A percentile compares a stretch with the other conserved stretches of the same genome.
Evolutionary conservation across 495 filamentous ascomycete genomes (phyloP).

Genomic region (Cenococcum geophilum): DNA sequence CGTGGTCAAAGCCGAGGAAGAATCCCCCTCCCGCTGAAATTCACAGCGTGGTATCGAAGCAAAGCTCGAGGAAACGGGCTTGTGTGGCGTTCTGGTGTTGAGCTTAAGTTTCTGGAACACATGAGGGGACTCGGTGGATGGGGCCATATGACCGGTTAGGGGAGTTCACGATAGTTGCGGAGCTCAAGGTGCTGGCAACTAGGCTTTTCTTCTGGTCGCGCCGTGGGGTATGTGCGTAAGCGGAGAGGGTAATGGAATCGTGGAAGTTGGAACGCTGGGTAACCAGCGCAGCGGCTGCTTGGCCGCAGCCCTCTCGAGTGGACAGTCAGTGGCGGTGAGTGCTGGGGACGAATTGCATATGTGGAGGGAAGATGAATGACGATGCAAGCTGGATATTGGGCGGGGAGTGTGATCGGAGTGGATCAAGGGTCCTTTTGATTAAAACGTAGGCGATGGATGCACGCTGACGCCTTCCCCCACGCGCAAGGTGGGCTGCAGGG

Average conservation of each 20-base stretch:
- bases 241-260: slow-evolving; percentile 23
- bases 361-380: background rate
- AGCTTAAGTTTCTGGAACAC: slow-evolving; percentile 34
- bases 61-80: slow-evolving; percentile 27
- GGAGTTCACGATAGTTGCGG: slow-evolving; percentile 21
- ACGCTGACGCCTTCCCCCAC: slow-evolving; percentile 8
- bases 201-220: slow-evolving; percentile 10
- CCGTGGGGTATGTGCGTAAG: slow-evolving; percentile 29
- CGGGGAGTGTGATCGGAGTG: background rate
- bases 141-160: slow-evolving; percentile 29
- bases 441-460: slow-evolving; percentile 1
- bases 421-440: background rate
- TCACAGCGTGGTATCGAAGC: slow-evolving; percentile 24
- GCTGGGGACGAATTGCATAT: background rate
- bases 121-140: slow-evolving; percentile 26
- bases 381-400: background rate
- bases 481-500: slow-evolving; percentile 6
- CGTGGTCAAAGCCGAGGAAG: background rate
- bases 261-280: background rate
- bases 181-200: slow-evolving; percentile 16
- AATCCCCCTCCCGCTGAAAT: slow-evolving; percentile 13
- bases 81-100: slow-evolving; percentile 23
- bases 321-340: background rate
- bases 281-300: slow-evolving; percentile 5
- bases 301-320: background rate